phyloP scores from a whole-genome alignment of 495 filamentous ascomycete species.

The Trichocladium uniseriatum region DNA sequence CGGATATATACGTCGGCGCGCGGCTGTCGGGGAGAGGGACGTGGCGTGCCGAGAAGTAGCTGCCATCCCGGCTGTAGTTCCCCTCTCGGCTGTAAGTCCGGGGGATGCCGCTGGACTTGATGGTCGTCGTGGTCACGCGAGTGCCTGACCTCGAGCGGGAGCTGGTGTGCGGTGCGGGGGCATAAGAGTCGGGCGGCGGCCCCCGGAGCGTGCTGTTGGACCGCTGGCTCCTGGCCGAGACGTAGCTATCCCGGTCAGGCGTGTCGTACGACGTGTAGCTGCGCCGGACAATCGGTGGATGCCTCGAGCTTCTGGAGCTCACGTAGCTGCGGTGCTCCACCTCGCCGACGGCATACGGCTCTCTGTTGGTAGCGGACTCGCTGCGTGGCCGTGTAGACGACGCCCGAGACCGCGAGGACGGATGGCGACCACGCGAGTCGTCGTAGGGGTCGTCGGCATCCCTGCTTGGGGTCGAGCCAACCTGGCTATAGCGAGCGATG shows the following conservation, averaged over 20 bases:
- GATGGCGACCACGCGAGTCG: conserved; percentile 28
- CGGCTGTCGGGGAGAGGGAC: conserved; percentile 18
- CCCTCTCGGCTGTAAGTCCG: conserved; percentile 14
- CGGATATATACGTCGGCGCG: conserved; percentile 10
- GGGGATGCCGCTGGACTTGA: conserved; percentile 17
- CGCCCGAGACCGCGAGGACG: conserved; percentile 22
- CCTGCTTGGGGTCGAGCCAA: conserved; percentile 27
- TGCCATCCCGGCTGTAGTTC: conserved; percentile 16
- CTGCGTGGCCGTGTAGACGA: conserved; percentile 27
- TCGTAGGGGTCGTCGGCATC: conserved; percentile 39
- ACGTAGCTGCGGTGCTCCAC: conserved; percentile 25
- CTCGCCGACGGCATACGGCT: conserved; percentile 27
- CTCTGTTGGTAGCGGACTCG: conserved; percentile 22
- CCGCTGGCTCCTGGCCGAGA: conserved; percentile 30
- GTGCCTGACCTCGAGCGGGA: conserved; percentile 24
- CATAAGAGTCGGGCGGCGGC: not conserved
- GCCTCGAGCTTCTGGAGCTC: conserved; percentile 19
- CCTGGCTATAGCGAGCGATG: conserved; percentile 29
- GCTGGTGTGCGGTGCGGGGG: conserved; percentile 14
- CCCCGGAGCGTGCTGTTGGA: conserved; percentile 28
- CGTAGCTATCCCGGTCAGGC: conserved; percentile 30
- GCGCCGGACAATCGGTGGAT: conserved; percentile 24
- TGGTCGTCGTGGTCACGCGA: conserved; percentile 21
- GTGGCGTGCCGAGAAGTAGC: conserved; percentile 11
- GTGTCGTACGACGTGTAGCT: conserved; percentile 25